These are phyloP conservation scores for Gyromitra esculenta DNA, from an alignment of 2,329 filamentous ascomycete genomes.

Conservation along the genomic window DNA sequence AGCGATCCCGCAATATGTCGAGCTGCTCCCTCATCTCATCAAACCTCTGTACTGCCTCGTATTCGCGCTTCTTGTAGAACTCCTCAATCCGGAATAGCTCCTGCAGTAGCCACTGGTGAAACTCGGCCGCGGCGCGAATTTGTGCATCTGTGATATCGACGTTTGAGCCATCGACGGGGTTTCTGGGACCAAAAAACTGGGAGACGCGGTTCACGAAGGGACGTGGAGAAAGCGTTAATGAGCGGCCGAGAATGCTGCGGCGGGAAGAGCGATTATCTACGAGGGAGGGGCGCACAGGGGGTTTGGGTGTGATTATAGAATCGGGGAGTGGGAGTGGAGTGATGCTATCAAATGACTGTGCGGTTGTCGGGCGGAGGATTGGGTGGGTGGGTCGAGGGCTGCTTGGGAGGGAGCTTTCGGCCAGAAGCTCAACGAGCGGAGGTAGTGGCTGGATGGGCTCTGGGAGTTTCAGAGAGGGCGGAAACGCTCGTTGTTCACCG, in stretches of 20 bases:
- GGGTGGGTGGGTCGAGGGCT: slow-evolving; percentile 14
- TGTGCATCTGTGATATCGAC: slow-evolving; percentile 69
- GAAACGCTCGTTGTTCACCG: slow-evolving; percentile 16
- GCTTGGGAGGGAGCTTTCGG: slow-evolving; percentile 8
- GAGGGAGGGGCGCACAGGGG: slow-evolving; percentile 40
- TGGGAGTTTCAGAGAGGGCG: slow-evolving; percentile 49
- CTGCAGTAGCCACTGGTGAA: slow-evolving; percentile 82
- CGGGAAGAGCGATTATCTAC: slow-evolving; percentile 36
- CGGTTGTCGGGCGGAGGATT: slow-evolving; percentile 11
- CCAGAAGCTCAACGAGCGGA: slow-evolving; percentile 28
- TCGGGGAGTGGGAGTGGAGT: slow-evolving; percentile 26
- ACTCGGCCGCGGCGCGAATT: slow-evolving; percentile 79
- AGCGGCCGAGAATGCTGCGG: slow-evolving; percentile 61
- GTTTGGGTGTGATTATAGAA: slow-evolving; percentile 16
- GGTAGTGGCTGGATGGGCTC: slow-evolving; percentile 53
- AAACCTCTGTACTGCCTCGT: slow-evolving; percentile 79
- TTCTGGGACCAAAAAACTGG: slow-evolving; percentile 63
- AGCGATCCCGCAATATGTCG: slow-evolving; percentile 88
- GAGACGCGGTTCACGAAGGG: slow-evolving; percentile 61
- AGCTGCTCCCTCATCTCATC: slow-evolving; percentile 80
- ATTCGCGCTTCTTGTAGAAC: slow-evolving; percentile 89
- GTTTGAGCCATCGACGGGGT: slow-evolving; percentile 59
- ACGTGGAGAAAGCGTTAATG: slow-evolving; percentile 60
- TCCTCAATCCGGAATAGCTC: slow-evolving; percentile 91
- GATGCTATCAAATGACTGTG: slow-evolving; percentile 18